Base-by-base conservation (phyloP, 2,329 filamentous ascomycete genomes). In the Penicillium sp. region DNA sequence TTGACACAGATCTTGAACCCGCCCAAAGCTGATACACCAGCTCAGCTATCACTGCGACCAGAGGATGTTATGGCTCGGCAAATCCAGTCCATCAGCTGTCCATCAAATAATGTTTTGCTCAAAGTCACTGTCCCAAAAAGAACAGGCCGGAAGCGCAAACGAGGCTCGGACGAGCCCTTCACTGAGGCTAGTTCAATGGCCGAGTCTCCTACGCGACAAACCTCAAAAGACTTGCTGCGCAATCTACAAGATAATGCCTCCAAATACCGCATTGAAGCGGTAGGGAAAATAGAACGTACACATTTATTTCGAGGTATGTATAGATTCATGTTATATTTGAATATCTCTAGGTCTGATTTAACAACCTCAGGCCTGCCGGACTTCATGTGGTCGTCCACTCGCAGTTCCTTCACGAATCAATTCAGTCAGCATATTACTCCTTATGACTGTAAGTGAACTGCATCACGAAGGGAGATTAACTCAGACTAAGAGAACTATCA, bases 81-180 rank as follows among this genome's bases (percentile, higher is more conserved):
- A 8, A 78, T 96, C 55, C 78, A 87, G 61, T 96, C 93, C 7
- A 85, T 86, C 39, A 88, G 87, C 66, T 83, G 86, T 29, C 75
- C 83, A 18, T 88, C 90, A 9, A 89, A 91, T 67, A 95, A 96
- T 66, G 76, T 97, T 18, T 80, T 97, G 18, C 79, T 99, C 48
- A 92, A 91, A 69, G 81, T 99, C 50, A 91, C 87, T 0, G 84
- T 97, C 1, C 93, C 94, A 0, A 94, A 86, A 70, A 80, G 90
- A 51, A 96, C 91, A 2, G 92, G 92, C 3, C 83, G 90, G 54
- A 95, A 89, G 72, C 83, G 92, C 53, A 96, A 92, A 74, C 81
- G 86, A 61, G 91, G 90, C n/a, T 85, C 84, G 5, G 70, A 85
- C 50, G 86, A 79, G 4, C 85, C 87, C 0, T 93, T 85, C 66